phyloP scores from a whole-genome alignment of 768 basidiomycete species.

The Pleurotus sapidus region DNA sequence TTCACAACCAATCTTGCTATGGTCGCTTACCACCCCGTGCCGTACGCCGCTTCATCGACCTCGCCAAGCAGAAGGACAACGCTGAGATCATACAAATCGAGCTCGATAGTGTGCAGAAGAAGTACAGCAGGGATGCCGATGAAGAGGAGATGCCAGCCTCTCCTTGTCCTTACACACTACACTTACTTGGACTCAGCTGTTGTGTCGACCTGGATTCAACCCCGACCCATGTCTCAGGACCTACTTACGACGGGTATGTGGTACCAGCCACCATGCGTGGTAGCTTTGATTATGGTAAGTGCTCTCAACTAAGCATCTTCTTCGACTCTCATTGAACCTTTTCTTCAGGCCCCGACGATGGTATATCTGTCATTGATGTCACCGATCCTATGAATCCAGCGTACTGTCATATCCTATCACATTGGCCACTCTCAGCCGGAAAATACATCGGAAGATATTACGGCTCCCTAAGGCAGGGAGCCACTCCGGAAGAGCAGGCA shows the following conservation, averaged over 20 bases:
- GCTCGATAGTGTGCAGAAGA: conserved; percentile 25
- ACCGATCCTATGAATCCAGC: conserved; percentile 23
- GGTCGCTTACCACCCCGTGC: conserved; percentile 28
- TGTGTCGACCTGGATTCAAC: conserved; percentile 20
- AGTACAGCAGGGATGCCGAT: conserved; percentile 18
- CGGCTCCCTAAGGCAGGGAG: background rate
- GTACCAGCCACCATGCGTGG: conserved; percentile 21
- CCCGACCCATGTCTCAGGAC: conserved; percentile 13
- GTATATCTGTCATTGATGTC: conserved; percentile 32
- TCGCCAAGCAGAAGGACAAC: conserved; percentile 32
- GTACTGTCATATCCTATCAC: conserved; percentile 21
- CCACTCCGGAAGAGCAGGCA: background rate
- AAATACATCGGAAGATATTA: conserved; percentile 6
- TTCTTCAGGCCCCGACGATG: conserved; percentile 30
- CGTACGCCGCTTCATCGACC: conserved; percentile 27
- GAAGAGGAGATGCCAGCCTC: conserved; percentile 14
- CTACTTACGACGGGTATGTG: conserved; percentile 11
- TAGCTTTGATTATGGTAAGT: conserved; percentile 22
- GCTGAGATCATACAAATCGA: conserved; percentile 28
- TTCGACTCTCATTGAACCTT: background rate
- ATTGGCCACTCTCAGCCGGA: background rate
- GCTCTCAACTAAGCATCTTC: background rate
- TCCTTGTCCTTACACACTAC: conserved; percentile 30
- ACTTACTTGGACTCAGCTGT: conserved; percentile 28
- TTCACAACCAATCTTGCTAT: conserved; percentile 39